Percentiles rank a stretch among this genome's conserved stretches.
Evolutionary conservation across 352 stramenopile genomes (phyloP).

Genomic region (Phytophthora foliorum): DNA sequence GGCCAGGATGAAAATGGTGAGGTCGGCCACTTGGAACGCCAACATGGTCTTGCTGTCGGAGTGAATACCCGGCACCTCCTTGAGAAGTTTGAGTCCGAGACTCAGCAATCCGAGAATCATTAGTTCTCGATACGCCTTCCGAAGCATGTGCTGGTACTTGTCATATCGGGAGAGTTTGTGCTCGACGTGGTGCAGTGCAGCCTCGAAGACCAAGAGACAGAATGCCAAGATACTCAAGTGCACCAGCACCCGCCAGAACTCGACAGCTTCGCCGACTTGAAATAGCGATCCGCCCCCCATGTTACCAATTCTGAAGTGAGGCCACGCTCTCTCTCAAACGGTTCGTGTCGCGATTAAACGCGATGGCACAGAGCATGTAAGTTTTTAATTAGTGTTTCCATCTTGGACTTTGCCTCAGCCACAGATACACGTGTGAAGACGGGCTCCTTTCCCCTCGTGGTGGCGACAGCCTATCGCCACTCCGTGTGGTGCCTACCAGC

Average conservation of each 20-base stretch:
- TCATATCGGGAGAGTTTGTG: constrained; percentile 58
- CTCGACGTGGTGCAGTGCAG: constrained; percentile 52
- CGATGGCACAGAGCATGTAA: constrained; percentile 12
- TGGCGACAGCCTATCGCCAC: constrained; percentile 27
- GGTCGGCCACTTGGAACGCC: constrained; percentile 63
- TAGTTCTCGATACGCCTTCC: constrained; percentile 68
- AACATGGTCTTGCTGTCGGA: constrained; percentile 45
- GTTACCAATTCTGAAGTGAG: constrained; percentile 30
- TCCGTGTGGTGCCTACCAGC: constrained; percentile 17
- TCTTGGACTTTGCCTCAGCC: background rate
- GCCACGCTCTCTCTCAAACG: constrained; percentile 1
- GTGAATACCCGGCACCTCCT: constrained; percentile 45
- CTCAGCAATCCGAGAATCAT: constrained; percentile 72
- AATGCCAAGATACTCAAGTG: constrained; percentile 61
- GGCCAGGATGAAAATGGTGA: constrained; percentile 66
- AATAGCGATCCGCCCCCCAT: constrained; percentile 60
- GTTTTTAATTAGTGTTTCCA: background rate
- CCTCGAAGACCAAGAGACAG: constrained; percentile 64
- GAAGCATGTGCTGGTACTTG: constrained; percentile 80
- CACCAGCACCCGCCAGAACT: constrained; percentile 61
- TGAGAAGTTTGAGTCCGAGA: constrained; percentile 61
- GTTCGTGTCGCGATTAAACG: constrained; percentile 25
- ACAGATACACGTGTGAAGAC: constrained; percentile 20
- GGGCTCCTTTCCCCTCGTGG: constrained; percentile 15
- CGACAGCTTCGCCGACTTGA: constrained; percentile 61